Percentiles rank a stretch among this genome's conserved stretches.
Conservation (phyloP, 495 filamentous ascomycete genomes). For the Hyphodiscus hymeniophilus region DNA sequence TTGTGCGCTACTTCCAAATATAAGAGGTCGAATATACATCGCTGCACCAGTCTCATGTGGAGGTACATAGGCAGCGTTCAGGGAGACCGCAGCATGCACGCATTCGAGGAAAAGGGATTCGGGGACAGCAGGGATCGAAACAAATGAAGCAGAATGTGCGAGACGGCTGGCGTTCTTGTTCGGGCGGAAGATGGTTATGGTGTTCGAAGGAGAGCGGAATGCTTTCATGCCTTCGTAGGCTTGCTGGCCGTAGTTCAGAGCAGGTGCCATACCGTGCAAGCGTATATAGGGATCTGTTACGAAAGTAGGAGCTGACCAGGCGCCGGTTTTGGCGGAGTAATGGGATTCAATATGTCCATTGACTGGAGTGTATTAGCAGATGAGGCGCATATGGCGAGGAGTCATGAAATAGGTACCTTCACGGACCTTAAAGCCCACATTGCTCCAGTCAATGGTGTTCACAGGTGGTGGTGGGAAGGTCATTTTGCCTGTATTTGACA, state of each 20-base stretch:
- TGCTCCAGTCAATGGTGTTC: constrained; percentile 78
- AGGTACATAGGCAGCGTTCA: constrained; percentile 84
- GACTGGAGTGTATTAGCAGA: constrained; percentile 33
- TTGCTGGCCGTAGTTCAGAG: constrained; percentile 88
- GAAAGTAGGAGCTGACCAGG: constrained; percentile 70
- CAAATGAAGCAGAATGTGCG: constrained; percentile 64
- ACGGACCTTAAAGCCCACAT: constrained; percentile 84
- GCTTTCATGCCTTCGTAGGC: constrained; percentile 92
- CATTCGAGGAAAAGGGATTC: constrained; percentile 61
- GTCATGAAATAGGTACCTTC: constrained; percentile 50
- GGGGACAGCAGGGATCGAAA: constrained; percentile 72
- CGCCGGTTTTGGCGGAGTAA: constrained; percentile 57
- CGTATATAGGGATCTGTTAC: constrained; percentile 67
- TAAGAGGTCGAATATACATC: constrained; percentile 79
- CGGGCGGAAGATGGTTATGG: constrained; percentile 75
- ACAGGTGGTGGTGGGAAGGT: constrained; percentile 76
- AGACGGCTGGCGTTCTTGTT: constrained; percentile 73
- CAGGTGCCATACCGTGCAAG: constrained; percentile 86
- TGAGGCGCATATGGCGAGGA: background rate
- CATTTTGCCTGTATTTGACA: too few species aligned
- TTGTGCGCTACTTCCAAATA: constrained; percentile 79
- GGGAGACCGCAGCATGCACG: constrained; percentile 68
- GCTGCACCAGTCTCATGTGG: constrained; percentile 75
- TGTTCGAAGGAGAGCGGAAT: constrained; percentile 60
- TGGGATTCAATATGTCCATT: constrained; percentile 72